Evolutionary conservation across 2,329 filamentous ascomycete genomes (phyloP).

Genomic region (Diaporthe batatas): DNA sequence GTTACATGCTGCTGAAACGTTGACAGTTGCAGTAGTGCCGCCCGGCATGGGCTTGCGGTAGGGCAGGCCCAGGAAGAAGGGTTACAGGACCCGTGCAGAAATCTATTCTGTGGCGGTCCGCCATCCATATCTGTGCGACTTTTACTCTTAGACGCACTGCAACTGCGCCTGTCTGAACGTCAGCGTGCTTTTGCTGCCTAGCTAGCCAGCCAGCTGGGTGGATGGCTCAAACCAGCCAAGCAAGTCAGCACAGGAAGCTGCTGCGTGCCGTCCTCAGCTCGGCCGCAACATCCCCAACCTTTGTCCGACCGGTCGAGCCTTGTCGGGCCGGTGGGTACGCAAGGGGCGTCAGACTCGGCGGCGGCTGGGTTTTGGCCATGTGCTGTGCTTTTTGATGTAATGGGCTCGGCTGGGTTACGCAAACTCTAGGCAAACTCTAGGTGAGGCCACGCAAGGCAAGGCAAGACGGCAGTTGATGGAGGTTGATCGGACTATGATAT

Average conservation of each 20-base stretch:
- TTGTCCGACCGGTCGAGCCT: conserved; percentile 31
- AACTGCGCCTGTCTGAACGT: not conserved
- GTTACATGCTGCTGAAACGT: conserved; percentile 23
- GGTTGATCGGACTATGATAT: conserved; percentile 6
- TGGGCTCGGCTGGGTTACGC: not conserved
- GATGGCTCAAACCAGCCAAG: not conserved
- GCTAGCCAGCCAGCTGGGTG: not conserved
- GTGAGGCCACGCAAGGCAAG: too few species aligned
- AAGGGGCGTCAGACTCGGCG: not conserved
- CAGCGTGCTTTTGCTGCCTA: not conserved
- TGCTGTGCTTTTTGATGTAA: too few species aligned
- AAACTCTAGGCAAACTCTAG: too few species aligned
- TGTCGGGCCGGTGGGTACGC: not conserved
- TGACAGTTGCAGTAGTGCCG: conserved; percentile 17
- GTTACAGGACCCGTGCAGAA: not conserved
- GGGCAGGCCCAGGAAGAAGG: not conserved
- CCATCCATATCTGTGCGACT: not conserved
- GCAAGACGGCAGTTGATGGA: too few species aligned
- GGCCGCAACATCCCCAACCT: conserved; percentile 40
- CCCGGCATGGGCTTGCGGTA: conserved; percentile 15
- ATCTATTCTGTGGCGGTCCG: not conserved
- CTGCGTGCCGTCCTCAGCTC: not conserved
- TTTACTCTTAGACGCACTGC: not conserved
- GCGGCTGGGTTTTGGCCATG: not conserved
- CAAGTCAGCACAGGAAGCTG: not conserved